phyloP scores from a whole-genome alignment of 495 filamentous ascomycete genomes.

The Podospora appendiculata region DNA sequence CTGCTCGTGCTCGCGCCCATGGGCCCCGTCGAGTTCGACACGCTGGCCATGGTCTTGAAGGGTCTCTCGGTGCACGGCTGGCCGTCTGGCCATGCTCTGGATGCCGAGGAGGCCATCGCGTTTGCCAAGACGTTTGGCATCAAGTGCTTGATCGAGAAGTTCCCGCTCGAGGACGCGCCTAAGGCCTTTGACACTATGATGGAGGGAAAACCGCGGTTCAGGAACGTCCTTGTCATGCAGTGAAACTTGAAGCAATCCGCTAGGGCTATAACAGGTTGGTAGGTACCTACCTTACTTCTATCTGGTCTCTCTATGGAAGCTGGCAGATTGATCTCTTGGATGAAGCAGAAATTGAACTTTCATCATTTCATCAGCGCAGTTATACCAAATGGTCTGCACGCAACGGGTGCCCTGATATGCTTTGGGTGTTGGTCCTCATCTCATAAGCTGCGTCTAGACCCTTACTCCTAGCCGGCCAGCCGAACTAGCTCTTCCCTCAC shows the following conservation, averaged over 20 bases:
- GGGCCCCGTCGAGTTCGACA: slow-evolving; percentile 47
- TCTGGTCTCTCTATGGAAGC: too few relatives aligned
- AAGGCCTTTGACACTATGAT: slow-evolving; percentile 43
- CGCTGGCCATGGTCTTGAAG: slow-evolving; percentile 36
- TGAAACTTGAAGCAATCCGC: neutral
- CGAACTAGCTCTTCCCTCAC: too few relatives aligned
- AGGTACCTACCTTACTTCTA: too few relatives aligned
- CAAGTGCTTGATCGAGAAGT: slow-evolving; percentile 55
- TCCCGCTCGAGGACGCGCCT: slow-evolving; percentile 44
- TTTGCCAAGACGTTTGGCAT: slow-evolving; percentile 49
- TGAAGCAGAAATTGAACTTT: too few relatives aligned
- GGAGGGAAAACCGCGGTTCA: slow-evolving; percentile 40
- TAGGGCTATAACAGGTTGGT: too few relatives aligned
- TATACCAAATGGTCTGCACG: too few relatives aligned
- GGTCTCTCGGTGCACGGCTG: slow-evolving; percentile 50
- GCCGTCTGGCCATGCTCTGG: slow-evolving; percentile 52
- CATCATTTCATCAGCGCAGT: too few relatives aligned
- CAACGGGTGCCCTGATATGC: too few relatives aligned
- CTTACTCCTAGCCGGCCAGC: too few relatives aligned
- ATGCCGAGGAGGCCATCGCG: slow-evolving; percentile 55
- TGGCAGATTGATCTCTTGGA: too few relatives aligned
- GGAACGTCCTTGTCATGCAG: slow-evolving; percentile 43
- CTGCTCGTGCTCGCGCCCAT: slow-evolving; percentile 48
- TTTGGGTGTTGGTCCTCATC: too few relatives aligned
- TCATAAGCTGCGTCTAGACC: too few relatives aligned